Evolutionary conservation across 2,329 filamentous ascomycete genomes (phyloP).

Genomic region (Pseudohalonectria lignicola): DNA sequence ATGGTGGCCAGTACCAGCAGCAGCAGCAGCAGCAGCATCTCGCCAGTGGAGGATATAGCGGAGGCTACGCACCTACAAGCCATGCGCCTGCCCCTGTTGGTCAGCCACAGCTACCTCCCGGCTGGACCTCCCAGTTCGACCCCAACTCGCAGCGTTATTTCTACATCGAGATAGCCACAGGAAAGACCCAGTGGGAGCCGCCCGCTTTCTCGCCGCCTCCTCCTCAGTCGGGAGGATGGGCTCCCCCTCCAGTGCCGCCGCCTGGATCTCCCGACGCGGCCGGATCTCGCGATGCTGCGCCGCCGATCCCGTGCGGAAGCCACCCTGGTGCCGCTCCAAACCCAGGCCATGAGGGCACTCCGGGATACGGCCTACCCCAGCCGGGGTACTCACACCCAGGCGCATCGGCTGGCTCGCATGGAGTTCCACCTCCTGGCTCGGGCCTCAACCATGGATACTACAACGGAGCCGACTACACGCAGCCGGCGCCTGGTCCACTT

Average conservation of each 20-base stretch:
- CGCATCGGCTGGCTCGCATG: no score
- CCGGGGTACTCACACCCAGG: no score
- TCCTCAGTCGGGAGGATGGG: neutral
- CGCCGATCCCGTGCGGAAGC: slow-evolving; percentile 1
- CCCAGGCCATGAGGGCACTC: neutral
- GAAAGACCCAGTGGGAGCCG: slow-evolving; percentile 44
- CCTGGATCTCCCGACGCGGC: neutral
- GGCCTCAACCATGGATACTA: no score
- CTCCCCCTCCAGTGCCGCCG: neutral
- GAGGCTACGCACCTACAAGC: neutral
- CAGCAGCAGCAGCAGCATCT: slow-evolving; percentile 1
- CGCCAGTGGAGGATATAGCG: no score
- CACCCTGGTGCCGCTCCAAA: neutral
- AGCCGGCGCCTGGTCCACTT: no score
- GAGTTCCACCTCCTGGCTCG: no score
- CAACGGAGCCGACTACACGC: no score
- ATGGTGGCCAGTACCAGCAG: neutral
- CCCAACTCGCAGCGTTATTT: slow-evolving; percentile 16
- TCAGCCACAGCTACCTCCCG: slow-evolving; percentile 1
- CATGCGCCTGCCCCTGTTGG: neutral
- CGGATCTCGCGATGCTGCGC: neutral
- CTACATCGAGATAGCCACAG: slow-evolving; percentile 44
- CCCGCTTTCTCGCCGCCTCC: slow-evolving; percentile 8
- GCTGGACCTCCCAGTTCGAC: slow-evolving; percentile 2
- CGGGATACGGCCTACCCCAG: neutral